These are phyloP conservation scores for Pseudogymnoascus sp. DNA, from an alignment of 2,329 filamentous ascomycete species.

Conservation along the genomic window DNA sequence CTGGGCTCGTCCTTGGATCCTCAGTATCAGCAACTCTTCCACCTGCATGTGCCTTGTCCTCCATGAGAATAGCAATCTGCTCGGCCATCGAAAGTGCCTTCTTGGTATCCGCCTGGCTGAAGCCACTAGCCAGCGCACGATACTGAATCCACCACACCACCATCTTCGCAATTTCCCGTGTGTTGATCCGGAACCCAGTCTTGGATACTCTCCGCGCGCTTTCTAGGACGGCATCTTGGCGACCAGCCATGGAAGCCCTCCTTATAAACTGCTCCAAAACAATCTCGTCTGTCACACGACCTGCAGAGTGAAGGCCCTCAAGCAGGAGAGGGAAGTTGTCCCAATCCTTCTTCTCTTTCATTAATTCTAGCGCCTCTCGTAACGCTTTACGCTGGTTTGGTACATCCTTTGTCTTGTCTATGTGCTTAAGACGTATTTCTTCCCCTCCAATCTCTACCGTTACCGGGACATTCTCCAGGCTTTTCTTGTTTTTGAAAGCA, in stretches of 20 bases:
- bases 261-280: constrained; percentile 15
- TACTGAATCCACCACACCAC: constrained; percentile 18
- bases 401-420: constrained; percentile 18
- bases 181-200: constrained; percentile 23
- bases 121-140: constrained; percentile 19
- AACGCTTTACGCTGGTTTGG: constrained; percentile 15
- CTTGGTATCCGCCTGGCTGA: constrained; percentile 17
- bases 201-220: constrained; percentile 20
- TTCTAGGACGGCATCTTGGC: constrained; percentile 24
- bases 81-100: constrained; percentile 25
- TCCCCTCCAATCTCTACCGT: constrained; percentile 50
- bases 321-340: constrained; percentile 26
- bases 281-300: not conserved
- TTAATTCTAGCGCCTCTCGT: constrained; percentile 18
- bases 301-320: constrained; percentile 20
- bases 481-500: constrained; percentile 36
- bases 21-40: constrained; percentile 11
- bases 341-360: constrained; percentile 27
- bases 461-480: constrained; percentile 46
- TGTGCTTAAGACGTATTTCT: constrained; percentile 23
- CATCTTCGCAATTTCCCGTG: constrained; percentile 11
- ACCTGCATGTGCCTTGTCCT: constrained; percentile 21
- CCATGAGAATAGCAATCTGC: constrained; percentile 22
- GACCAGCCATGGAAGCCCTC: constrained; percentile 13
- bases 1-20: constrained; percentile 32